Evolutionary conservation across 2,329 filamentous ascomycete species (phyloP), one percentile per base, ranked within the genome.

Genomic region (Colletotrichum plurivorum): DNA sequence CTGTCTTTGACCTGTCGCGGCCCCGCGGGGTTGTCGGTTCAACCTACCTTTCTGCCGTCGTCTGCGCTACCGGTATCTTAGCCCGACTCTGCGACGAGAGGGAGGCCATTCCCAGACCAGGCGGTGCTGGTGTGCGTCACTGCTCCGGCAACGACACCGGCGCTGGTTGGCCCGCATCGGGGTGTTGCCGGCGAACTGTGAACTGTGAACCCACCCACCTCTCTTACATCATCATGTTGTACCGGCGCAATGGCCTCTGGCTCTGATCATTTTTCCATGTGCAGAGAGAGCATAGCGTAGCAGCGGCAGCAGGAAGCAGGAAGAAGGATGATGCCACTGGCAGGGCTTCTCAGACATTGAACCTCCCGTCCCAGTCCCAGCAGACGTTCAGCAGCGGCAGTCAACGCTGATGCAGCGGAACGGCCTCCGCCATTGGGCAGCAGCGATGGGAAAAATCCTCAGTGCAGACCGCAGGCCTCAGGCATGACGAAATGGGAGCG

Each of bases 81-180:
- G 39, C 45, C 61, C 45, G 43, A 56, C 41, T 60, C 31, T 39
- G 54, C 49, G 56, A 52, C 36, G 43, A 46, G 36, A 69, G 55
- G 49, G 62, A 66, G 62, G 49, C 43, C 43, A 52, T 69, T 52
- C 51, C 12, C 48, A 45, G 55, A 39, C 61, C 31, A 54, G 48
- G 45, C 16, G 45, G 45, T 4, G 5, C 36, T 60, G 48, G 55
- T 27, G 48, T 66, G 66, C 66, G 55, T 60, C 66, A 69, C 62
- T 65, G 49, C 66, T 55, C 55, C 55, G 49, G 54, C 66, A 69
- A 69, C 66, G 18, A n/a, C 49, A 52, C 51, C 16, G 41, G 41
- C 41, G 41, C n/a, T 22, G 8, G 31, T 36, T 36, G 31, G 31
- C 31, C 10, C 31, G 31, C 31, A 10, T 36, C 31, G 31, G 31